These are phyloP conservation scores for Gliomastix tumulicola DNA, from an alignment of 2,329 filamentous ascomycete species.

Conservation along the genomic window DNA sequence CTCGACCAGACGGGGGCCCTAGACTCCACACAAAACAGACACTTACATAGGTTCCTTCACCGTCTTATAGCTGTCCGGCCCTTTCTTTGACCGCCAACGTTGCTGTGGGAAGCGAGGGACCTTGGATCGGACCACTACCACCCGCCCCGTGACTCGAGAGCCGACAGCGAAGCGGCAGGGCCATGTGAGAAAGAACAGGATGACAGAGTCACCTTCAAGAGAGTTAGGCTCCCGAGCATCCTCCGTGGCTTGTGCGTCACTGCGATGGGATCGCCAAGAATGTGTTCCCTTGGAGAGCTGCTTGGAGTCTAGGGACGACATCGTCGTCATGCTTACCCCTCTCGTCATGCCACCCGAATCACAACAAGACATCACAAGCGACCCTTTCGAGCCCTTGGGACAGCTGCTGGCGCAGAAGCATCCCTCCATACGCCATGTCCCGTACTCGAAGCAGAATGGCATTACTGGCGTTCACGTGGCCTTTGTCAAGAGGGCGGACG, in stretches of 20 bases:
- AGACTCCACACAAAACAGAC: no score
- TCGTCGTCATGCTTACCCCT: slow-evolving; percentile 57
- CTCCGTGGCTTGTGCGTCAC: slow-evolving; percentile 12
- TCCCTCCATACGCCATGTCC: slow-evolving; percentile 60
- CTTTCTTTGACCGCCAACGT: no score
- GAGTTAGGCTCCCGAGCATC: slow-evolving; percentile 5
- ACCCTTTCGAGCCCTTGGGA: slow-evolving; percentile 69
- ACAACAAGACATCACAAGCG: slow-evolving; percentile 35
- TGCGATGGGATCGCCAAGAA: slow-evolving; percentile 34
- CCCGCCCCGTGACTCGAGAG: no score
- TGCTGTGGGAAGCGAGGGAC: no score
- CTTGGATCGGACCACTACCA: no score
- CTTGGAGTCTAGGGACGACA: slow-evolving; percentile 39
- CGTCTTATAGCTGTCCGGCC: no score
- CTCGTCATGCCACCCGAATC: slow-evolving; percentile 39
- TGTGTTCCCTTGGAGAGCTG: slow-evolving; percentile 39
- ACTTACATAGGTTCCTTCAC: no score
- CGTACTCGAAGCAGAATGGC: slow-evolving; percentile 58
- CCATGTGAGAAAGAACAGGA: slow-evolving; percentile 3
- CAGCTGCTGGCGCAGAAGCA: slow-evolving; percentile 54
- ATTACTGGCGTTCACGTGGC: slow-evolving; percentile 57
- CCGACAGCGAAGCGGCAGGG: no score
- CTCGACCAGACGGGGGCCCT: no score
- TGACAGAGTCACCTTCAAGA: no score
- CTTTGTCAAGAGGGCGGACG: slow-evolving; percentile 53